A percentile compares a stretch with the other conserved stretches of the same genome.
Evolutionary conservation across 1,139 yeast species (phyloP).

Genomic region (Fermentozyma sake): DNA sequence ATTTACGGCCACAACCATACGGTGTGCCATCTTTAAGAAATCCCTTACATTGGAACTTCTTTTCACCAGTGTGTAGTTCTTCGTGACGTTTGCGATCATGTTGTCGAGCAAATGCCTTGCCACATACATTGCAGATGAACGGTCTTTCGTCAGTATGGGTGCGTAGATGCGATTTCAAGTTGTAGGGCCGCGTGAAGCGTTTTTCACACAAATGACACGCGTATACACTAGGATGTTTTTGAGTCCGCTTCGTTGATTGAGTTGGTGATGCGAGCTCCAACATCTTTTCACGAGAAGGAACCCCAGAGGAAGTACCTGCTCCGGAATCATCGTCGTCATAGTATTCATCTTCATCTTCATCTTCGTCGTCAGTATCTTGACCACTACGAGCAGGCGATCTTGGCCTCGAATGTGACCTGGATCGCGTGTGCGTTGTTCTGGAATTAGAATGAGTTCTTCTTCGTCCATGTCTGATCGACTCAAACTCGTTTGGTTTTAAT

Average conservation of each 20-base stretch:
- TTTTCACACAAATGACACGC: constrained; percentile 85
- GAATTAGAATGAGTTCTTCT: constrained; percentile 24
- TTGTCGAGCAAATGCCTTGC: constrained; percentile 92
- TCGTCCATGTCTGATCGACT: constrained; percentile 30
- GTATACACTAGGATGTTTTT: constrained; percentile 74
- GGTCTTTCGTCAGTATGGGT: constrained; percentile 97
- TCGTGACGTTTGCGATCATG: constrained; percentile 95
- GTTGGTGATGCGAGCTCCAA: constrained; percentile 57
- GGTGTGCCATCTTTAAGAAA: constrained; percentile 53
- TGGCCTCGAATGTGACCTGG: constrained; percentile 14
- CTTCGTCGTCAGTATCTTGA: constrained; percentile 11
- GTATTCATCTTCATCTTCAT: constrained; percentile 10
- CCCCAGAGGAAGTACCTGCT: constrained; percentile 1
- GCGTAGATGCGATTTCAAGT: constrained; percentile 82
- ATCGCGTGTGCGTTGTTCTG: constrained; percentile 9
- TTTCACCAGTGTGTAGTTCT: constrained; percentile 87
- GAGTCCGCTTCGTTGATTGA: constrained; percentile 50
- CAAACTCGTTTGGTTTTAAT: constrained; percentile 35
- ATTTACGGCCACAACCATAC: constrained; percentile 93
- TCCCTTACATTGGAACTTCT: constrained; percentile 82
- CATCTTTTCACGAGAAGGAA: constrained; percentile 52
- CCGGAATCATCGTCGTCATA: constrained; percentile 9
- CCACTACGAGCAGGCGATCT: constrained; percentile 6
- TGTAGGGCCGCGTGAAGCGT: constrained; percentile 86
- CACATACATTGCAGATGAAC: constrained; percentile 78